Evolutionary conservation across 148 eudicot species (phyloP).

Genomic region (Polygonum maritimum): DNA sequence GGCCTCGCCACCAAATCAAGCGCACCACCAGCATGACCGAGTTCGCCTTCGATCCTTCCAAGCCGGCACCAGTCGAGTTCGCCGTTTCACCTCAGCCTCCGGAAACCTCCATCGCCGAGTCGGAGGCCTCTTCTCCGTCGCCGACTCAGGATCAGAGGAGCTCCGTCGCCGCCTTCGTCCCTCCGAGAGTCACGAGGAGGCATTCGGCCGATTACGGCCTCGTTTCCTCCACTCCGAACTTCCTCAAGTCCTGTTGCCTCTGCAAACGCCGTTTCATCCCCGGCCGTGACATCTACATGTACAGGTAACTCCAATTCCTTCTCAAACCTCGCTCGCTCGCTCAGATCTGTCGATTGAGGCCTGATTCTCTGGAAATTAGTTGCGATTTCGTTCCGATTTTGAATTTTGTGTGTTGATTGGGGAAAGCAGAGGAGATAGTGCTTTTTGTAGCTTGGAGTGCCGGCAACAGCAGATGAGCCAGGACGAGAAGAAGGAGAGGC

Average conservation of each 20-base stretch:
- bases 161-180: not conserved
- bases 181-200: conserved; percentile 27
- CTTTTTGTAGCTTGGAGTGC: conserved; percentile 66
- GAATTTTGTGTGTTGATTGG: not conserved
- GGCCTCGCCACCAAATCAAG: conserved; percentile 45
- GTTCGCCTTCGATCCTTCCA: conserved; percentile 42
- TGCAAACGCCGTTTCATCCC: conserved; percentile 46
- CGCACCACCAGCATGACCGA: conserved; percentile 81
- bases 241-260: conserved; percentile 44
- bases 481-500: conserved; percentile 52
- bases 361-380: not conserved
- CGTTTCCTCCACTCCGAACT: conserved; percentile 15
- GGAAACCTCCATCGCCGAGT: not conserved
- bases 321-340: not conserved
- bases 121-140: not conserved
- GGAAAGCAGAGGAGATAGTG: conserved; percentile 49
- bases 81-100: conserved; percentile 2
- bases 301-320: conserved; percentile 27
- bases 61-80: conserved; percentile 1
- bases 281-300: conserved; percentile 72
- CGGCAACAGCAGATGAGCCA: conserved; percentile 58
- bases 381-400: not conserved
- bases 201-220: conserved; percentile 30
- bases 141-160: not conserved
- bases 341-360: not conserved